A percentile compares a stretch with the other conserved stretches of the same genome.
phyloP scores from a whole-genome alignment of 1,284 basidiomycete species.

The Apiotrichum gamsii region DNA sequence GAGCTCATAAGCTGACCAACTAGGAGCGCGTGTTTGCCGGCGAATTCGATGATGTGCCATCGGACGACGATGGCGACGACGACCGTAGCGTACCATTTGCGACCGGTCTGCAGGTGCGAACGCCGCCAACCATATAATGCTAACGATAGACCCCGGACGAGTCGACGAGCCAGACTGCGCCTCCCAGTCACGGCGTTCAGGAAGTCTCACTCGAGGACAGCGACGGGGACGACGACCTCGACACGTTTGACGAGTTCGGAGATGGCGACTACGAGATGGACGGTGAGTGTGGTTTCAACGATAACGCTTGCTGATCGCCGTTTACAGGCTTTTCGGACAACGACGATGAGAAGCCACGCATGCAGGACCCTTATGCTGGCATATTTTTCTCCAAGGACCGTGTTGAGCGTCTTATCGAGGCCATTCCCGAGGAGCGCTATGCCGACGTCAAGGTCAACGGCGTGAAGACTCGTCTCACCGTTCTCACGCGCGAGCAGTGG shows the following conservation, averaged over 20 bases:
- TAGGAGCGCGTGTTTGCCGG: constrained; percentile 55
- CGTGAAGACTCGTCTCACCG: no score
- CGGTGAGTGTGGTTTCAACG: constrained; percentile 12
- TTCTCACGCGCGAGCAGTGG: constrained; percentile 85
- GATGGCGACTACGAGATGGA: constrained; percentile 36
- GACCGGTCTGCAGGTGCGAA: constrained; percentile 5
- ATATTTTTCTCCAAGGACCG: constrained; percentile 89
- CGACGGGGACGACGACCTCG: constrained; percentile 51
- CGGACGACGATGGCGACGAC: constrained; percentile 49
- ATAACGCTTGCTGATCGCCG: accelerated
- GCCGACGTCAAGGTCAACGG: constrained; percentile 2
- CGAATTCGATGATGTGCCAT: constrained; percentile 61
- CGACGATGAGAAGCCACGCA: constrained; percentile 36
- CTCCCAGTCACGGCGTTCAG: background rate
- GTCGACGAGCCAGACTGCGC: background rate
- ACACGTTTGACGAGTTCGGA: constrained; percentile 37
- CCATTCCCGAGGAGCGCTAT: constrained; percentile 55
- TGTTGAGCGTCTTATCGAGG: constrained; percentile 73
- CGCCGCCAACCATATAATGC: no score
- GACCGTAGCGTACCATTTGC: background rate
- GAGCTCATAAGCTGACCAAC: no score
- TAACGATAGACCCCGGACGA: background rate
- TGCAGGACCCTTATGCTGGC: constrained; percentile 74
- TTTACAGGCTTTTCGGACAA: constrained; percentile 4
- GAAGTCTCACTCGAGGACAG: constrained; percentile 2